Percentiles rank a stretch among this genome's conserved stretches.
phyloP scores from a whole-genome alignment of 345 rosid species.

The Erysimum cheiranthoides region DNA sequence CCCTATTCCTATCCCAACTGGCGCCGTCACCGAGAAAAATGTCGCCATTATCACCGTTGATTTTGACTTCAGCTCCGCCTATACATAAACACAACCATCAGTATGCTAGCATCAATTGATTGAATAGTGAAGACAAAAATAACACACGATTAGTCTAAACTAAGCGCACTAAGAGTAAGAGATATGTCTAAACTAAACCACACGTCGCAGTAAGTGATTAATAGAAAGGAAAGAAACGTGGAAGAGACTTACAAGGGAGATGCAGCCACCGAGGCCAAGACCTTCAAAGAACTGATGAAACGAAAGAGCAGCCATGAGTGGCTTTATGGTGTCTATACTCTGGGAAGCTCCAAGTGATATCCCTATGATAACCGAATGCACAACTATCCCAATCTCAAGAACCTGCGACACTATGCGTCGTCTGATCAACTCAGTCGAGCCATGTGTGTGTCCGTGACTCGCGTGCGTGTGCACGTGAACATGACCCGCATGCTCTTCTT shows the following conservation, averaged over 20 bases:
- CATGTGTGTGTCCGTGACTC: constrained; percentile 69
- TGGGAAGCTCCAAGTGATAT: constrained; percentile 68
- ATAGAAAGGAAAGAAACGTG: neutral
- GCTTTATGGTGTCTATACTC: constrained; percentile 59
- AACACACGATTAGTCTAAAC: neutral
- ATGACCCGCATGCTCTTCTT: constrained; percentile 57
- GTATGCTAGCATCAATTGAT: neutral
- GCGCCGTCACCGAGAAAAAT: constrained; percentile 75
- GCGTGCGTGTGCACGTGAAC: constrained; percentile 71
- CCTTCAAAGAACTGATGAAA: constrained; percentile 89
- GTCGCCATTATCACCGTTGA: constrained; percentile 65
- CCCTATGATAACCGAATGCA: constrained; percentile 76
- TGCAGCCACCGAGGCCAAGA: constrained; percentile 85
- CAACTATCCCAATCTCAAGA: constrained; percentile 74
- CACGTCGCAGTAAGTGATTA: neutral
- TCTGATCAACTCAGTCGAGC: constrained; percentile 58
- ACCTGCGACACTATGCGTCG: constrained; percentile 61
- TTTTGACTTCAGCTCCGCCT: constrained; percentile 61
- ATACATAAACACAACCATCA: neutral
- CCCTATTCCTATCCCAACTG: constrained; percentile 68
- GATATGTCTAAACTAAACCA: neutral
- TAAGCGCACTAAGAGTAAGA: neutral
- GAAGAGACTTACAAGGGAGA: constrained; percentile 52
- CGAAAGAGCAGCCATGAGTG: constrained; percentile 67
- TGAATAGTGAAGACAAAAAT: neutral